phyloP scores from a whole-genome alignment of 495 filamentous ascomycete genomes.

The Tuber brumale region DNA sequence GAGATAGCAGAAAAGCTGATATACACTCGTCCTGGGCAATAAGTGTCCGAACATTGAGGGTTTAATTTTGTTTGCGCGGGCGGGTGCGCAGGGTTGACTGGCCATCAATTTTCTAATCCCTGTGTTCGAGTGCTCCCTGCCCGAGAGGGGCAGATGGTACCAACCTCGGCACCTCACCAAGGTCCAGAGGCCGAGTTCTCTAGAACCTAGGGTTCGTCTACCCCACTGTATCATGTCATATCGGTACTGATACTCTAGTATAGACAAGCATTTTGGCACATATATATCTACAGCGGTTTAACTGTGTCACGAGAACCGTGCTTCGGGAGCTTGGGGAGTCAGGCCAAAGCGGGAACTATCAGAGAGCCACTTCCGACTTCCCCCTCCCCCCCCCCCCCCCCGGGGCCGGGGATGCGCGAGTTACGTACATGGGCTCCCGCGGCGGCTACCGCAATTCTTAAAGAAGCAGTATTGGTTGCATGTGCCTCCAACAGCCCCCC shows the following conservation, averaged over 20 bases:
- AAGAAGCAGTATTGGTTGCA: not conserved
- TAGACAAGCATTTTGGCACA: not conserved
- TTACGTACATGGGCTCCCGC: not conserved
- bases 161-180: not conserved
- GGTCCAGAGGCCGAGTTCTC: not conserved
- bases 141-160: not conserved
- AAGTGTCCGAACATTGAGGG: not conserved
- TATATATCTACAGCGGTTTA: not conserved
- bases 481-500: not conserved
- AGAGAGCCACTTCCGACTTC: not conserved
- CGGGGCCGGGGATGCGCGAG: not conserved
- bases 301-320: not conserved
- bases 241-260: not conserved
- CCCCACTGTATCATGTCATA: not conserved
- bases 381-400: not conserved
- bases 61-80: not conserved
- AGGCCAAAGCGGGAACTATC: not conserved
- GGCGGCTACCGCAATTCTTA: not conserved
- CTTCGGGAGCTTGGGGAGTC: not conserved
- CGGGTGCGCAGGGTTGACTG: not conserved
- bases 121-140: not conserved
- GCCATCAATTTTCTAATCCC: not conserved
- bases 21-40: not conserved
- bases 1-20: not conserved
- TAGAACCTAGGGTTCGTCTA: not conserved